Base-by-base conservation (phyloP, 2,329 filamentous ascomycete genomes). In the Epicoccum nigrum region DNA sequence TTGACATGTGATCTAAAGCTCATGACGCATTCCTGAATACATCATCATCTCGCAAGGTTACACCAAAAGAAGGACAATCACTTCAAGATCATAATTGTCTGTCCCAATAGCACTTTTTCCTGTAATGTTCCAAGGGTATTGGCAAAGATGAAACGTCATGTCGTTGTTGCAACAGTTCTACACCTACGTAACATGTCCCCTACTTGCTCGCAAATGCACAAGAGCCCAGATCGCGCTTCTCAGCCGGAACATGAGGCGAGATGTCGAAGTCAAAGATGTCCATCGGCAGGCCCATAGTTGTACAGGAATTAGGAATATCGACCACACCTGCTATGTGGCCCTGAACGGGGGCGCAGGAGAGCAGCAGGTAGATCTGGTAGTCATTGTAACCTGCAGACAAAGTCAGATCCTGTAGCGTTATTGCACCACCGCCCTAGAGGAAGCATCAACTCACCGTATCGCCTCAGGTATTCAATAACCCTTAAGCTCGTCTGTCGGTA, bases 231-330 rank as follows among this genome's bases (percentile, higher is more conserved):
- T 92, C 85, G 50, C 79, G 72, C 76, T 85, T 84, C 67, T 83
- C 77, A 2, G 82, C 83, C 6, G 81, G 79, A 4, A 78, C 79
- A 48, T 81, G 80, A 0, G 91, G 90, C 38, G 85, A 83, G 60
- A 96, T 93, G 69, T 96, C 92, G 73, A 97, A 96, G 67, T 94
- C 90, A 65, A 97, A 97, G 45, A 97, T 95, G 74, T 96, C 92
- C 80, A 96, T 90, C 1, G 92, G 92, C 45, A 96, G 70, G 0
- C 91, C 92, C 52, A 96, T 78, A 0, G 92, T 96, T 4, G 92
- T 96, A 68, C 92, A 96, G 0, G 89, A 90, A 69, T 96, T 96
- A 0, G 92, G 92, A 40, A 96, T 77, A 72, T 96, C 91, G 7
- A 96, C 92, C 49, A 96, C 88, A 0, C 92, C 92, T 1, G 91